Conservation (phyloP, 495 filamentous ascomycete species). For the Collariella sp. region DNA sequence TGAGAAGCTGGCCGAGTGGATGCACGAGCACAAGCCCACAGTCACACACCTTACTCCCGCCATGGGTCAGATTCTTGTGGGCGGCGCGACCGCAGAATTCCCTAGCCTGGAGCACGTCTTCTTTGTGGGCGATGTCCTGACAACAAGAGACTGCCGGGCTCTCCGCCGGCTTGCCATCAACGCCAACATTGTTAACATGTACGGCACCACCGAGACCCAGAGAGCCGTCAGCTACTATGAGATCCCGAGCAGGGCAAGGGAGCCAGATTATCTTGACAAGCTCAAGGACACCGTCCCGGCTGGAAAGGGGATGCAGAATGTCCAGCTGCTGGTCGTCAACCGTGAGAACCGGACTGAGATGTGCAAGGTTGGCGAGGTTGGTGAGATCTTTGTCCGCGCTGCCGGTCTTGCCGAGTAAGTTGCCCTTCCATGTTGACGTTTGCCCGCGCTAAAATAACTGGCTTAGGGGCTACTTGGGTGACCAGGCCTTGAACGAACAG, state of each 20-base stretch:
- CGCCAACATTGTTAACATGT: slow-evolving; percentile 79
- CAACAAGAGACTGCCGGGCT: slow-evolving; percentile 74
- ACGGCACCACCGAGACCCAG: slow-evolving; percentile 86
- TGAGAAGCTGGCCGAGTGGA: slow-evolving; percentile 87
- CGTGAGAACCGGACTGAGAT: slow-evolving; percentile 61
- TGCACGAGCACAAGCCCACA: slow-evolving; percentile 67
- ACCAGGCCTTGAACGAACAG: slow-evolving; percentile 56
- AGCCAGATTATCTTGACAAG: slow-evolving; percentile 59
- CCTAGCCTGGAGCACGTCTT: slow-evolving; percentile 71
- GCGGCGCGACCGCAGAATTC: slow-evolving; percentile 70
- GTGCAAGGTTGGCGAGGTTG: slow-evolving; percentile 73
- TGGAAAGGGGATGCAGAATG: slow-evolving; percentile 84
- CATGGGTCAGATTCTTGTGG: slow-evolving; percentile 92
- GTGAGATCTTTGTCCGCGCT: slow-evolving; percentile 84
- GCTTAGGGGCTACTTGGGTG: slow-evolving; percentile 59
- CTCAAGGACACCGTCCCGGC: slow-evolving; percentile 77
- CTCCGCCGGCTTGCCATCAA: slow-evolving; percentile 73
- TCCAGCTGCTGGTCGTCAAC: slow-evolving; percentile 87
- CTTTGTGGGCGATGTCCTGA: slow-evolving; percentile 90
- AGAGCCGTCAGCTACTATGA: slow-evolving; percentile 82
- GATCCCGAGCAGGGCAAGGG: slow-evolving; percentile 58
- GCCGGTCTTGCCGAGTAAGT: slow-evolving; percentile 71
- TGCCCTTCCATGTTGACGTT: background rate
- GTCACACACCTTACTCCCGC: slow-evolving; percentile 91
- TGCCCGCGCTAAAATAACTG: background rate